Evolutionary conservation across 202 grass and related monocot genomes (phyloP), one percentile per base, ranked within the genome.

Genomic region (Setaria viridis): DNA sequence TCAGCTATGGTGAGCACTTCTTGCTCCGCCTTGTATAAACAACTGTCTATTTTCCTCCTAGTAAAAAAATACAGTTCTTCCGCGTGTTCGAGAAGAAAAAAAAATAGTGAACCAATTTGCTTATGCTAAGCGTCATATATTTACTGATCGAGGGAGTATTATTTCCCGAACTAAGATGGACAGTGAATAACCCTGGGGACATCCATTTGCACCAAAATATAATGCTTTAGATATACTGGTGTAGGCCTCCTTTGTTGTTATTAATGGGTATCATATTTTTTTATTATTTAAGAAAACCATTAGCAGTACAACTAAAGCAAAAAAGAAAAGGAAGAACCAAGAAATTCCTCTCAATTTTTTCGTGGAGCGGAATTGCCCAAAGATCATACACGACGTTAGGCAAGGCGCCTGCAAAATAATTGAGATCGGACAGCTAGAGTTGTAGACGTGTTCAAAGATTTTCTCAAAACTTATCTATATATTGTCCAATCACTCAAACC

Each of bases 401-500:
- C 34, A 77, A 57, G 48, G 8, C 2, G 43, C 43, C 39, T 29
- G 46, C 70, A 75, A 76, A 76, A 67, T 25, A 67, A 74, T 41
- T 20, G 56, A 63, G 43, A 63, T 62, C n/a, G 47, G 11, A 73
- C 34, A 13, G 16, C 46, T 62, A 37, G 29, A 34, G 13, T 71
- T 34, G 32, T 46, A 42, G 1, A 79, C 4, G 43, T 47, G 32
- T 17, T 57, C 34, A 7, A 33, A 35, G 82, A 84, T 55, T 19
- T 46, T 34, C 46, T 76, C 34, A 11, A 11, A 64, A 15, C 59
- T 51, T 76, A 84, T 66, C 14, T 67, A 2, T 54, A 54, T 20
- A 56, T 19, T 43, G 25, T 68, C 63, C 33, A 15, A 73, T 79
- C 50, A 30, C 14, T 48, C 32, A 59, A 35, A 47, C 11, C 41